Base-by-base conservation (phyloP, 2,329 filamentous ascomycete genomes). In the Botrytis deweyae region DNA sequence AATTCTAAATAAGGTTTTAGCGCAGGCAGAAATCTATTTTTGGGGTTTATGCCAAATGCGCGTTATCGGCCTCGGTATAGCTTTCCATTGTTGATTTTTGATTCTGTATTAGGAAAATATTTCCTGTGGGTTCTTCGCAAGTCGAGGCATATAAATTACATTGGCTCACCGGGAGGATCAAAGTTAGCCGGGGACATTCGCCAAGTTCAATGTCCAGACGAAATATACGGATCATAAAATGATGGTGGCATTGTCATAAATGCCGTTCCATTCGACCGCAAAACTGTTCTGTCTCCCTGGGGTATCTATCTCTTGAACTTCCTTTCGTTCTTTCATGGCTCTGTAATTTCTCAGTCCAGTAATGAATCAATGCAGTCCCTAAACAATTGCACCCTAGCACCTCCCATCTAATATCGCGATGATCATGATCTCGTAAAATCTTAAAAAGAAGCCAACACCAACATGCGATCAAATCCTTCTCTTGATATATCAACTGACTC, bases 401-500 rank as follows among this genome's bases (percentile, higher is more conserved):
- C 66, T 52, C 16, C 36, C 49, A 67, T 40, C 33, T 33, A 68
- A 42, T 33, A 68, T 68, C 38, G 36, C 66, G 9, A 44, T 68
- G 36, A 58, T 68, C 49, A 58, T 68, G 66, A 68, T 58, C 66
- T 68, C 66, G 36, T 68, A 68, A 68, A 58, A 68, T 68, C 80
- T 95, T 98, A 79, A 68, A 58, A 68, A 68, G 25, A 58, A 68
- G 49, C n/a, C 96, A 99, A 83, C 88, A 98, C 78, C 91, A 93
- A 80, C 94, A 97, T 84, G 94, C 94, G 75, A 95, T 95, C 77
- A 97, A 96, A 86, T 91, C 94, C 81, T 85, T 98, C 73, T 85
- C 84, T 80, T 89, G 89, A 84, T 86, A 84, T 77, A 72, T 83
- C 81, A 89, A 80, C 87, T 89, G 73, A 85, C 82, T 77, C 86